Evolutionary conservation across 495 filamentous ascomycete genomes (phyloP).

Genomic region (Aspergillus haitiensis): DNA sequence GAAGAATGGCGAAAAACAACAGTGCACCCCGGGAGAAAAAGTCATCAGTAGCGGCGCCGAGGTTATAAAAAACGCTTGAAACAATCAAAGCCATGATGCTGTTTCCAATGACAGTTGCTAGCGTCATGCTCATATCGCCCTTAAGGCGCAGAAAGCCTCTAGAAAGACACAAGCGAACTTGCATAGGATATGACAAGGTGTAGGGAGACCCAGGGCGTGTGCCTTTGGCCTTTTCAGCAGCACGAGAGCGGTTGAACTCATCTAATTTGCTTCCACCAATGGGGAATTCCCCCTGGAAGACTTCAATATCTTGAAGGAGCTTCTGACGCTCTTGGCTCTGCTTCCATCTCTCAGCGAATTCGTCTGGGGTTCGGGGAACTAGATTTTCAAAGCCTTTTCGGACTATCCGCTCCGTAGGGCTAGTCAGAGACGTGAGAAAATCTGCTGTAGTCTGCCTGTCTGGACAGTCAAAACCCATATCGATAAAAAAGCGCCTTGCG

Average conservation of each 20-base stretch:
- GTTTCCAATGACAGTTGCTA: slow-evolving; percentile 73
- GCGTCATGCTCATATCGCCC: slow-evolving; percentile 69
- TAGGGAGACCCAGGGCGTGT: slow-evolving; percentile 69
- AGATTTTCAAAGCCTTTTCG: slow-evolving; percentile 63
- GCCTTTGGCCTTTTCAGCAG: slow-evolving; percentile 53
- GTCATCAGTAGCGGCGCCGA: slow-evolving; percentile 58
- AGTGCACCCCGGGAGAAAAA: slow-evolving; percentile 82
- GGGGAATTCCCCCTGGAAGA: slow-evolving; percentile 63
- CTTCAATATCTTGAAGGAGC: slow-evolving; percentile 69
- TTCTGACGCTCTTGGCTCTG: slow-evolving; percentile 64
- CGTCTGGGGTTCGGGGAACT: slow-evolving; percentile 71
- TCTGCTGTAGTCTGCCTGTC: slow-evolving; percentile 73
- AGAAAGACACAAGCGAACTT: slow-evolving; percentile 70
- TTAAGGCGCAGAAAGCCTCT: slow-evolving; percentile 68
- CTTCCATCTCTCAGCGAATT: slow-evolving; percentile 75
- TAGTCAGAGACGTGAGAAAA: slow-evolving; percentile 79
- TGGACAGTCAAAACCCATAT: slow-evolving; percentile 75
- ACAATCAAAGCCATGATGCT: slow-evolving; percentile 74
- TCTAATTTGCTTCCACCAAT: slow-evolving; percentile 63
- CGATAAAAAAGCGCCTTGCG: slow-evolving; percentile 68
- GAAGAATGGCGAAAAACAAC: slow-evolving; percentile 81
- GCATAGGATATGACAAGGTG: slow-evolving; percentile 70
- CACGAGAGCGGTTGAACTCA: slow-evolving; percentile 66
- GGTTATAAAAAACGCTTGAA: slow-evolving; percentile 78
- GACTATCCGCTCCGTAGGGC: slow-evolving; percentile 63